phyloP scores from a whole-genome alignment of 2,329 filamentous ascomycete species.

The Beauveria bassiana region DNA sequence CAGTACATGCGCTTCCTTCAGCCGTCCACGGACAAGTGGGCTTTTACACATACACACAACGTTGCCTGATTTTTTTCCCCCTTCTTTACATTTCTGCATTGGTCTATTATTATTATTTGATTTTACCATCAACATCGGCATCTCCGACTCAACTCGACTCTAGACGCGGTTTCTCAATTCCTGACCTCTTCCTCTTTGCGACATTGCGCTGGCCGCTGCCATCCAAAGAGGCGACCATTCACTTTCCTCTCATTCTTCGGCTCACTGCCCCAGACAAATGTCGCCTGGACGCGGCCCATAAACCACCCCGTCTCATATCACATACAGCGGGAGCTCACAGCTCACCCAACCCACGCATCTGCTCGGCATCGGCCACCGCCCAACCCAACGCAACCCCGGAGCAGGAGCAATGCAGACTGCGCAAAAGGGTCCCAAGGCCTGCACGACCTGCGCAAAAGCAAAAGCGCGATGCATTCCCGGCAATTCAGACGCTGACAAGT shows the following conservation, averaged over 20 bases:
- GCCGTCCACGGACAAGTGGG: neutral
- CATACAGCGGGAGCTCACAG: slow-evolving; percentile 3
- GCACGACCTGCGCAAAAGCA: slow-evolving; percentile 43
- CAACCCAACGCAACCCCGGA: too few species aligned
- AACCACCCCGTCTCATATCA: slow-evolving; percentile 1
- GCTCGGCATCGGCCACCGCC: neutral
- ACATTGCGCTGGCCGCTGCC: neutral
- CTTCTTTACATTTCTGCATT: neutral
- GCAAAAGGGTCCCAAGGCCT: slow-evolving; percentile 40
- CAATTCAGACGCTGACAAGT: slow-evolving; percentile 31
- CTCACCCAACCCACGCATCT: slow-evolving; percentile 7
- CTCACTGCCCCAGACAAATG: neutral
- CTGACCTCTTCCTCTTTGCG: neutral
- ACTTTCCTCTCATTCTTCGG: neutral
- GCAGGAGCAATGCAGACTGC: slow-evolving; percentile 21
- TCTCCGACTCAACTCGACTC: too few species aligned
- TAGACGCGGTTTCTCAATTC: neutral
- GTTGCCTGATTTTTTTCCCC: neutral
- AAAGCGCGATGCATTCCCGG: slow-evolving; percentile 42
- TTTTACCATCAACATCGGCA: neutral
- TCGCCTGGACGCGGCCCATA: slow-evolving; percentile 5
- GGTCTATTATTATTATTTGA: neutral
- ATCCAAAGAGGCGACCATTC: neutral
- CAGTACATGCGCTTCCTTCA: neutral
- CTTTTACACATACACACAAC: slow-evolving; percentile 1